Base-by-base conservation (phyloP, 2,329 filamentous ascomycete genomes). In the Xylaria sp. region DNA sequence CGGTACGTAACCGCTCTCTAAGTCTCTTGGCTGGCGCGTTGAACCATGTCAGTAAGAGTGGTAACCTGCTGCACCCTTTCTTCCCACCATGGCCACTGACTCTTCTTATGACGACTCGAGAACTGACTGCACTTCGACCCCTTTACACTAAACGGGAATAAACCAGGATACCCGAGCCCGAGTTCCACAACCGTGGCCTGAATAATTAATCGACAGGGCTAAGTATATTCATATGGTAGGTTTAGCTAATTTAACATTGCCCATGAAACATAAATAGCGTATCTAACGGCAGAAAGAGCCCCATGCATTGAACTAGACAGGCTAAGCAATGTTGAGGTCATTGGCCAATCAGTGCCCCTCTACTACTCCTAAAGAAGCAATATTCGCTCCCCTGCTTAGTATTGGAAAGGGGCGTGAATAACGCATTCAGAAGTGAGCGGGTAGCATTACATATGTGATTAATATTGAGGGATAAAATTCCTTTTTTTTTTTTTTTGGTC, bases 351-450 rank as follows among this genome's bases (percentile, higher is more conserved):
- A 67, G 7, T 7, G 31, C 25, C 33, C 39, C 2, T 62, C 9
- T 4, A 36, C 51, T 62, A 18, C 49, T 60, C 67, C 63, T 18
- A 43, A 64, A 64, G 55, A 67, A 67, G 63, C 13, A 69, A 66
- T 69, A 41, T 41, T 43, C 28, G 28, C 28, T 28, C 28, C 28
- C 28, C 28, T 28, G 28, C 28, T 28, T 28, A 28, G 28, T 28
- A 5, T 5, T 28, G 28, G 15, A 39, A 41, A 28, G 13, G 43
- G 18, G 13, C 51, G 39, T 39, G 13, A 13, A 28, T 2, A 23
- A 20, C 28, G 31, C 6, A 20, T 18, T 10, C 1, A 39, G 36
- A 15, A 6, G 25, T 25, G 3, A 9, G 1, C 15, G 5, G 43
- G n/a, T 33, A 41, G n/a, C 10, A 25, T 18, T 4, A 41, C 31